Conservation (phyloP, 83 land plant genomes). For the Diphasiastrum complanatum region DNA sequence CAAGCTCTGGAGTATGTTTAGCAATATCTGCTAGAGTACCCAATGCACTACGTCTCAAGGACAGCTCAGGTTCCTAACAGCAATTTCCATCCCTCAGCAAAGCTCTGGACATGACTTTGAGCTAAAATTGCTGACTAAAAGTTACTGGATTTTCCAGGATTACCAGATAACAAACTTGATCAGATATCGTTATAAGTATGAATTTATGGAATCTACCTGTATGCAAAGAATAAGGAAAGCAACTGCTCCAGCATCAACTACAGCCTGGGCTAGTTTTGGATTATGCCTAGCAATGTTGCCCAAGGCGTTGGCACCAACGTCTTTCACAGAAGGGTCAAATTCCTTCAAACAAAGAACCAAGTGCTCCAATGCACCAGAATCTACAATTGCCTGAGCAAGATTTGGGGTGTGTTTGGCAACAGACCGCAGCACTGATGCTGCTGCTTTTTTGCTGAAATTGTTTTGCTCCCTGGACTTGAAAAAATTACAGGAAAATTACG, state of each 20-base stretch:
- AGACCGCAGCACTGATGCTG: constrained; percentile 26
- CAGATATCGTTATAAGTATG: too few species aligned
- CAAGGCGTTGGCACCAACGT: constrained; percentile 27
- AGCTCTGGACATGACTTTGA: too few species aligned
- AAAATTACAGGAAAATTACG: not conserved
- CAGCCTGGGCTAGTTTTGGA: constrained; percentile 24
- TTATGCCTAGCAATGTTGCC: constrained; percentile 35
- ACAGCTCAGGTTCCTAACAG: constrained; percentile 32
- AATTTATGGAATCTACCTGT: too few species aligned
- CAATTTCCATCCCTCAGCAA: too few species aligned
- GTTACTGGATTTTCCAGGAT: too few species aligned
- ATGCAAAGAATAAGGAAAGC: constrained; percentile 15
- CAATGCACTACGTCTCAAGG: constrained; percentile 9
- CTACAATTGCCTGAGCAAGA: constrained; percentile 29
- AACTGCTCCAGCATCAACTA: constrained; percentile 26
- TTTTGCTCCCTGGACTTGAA: constrained; percentile 18
- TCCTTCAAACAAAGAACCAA: constrained; percentile 27
- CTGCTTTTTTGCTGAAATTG: constrained; percentile 24
- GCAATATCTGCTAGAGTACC: constrained; percentile 23
- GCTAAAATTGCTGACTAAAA: too few species aligned
- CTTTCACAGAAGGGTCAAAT: constrained; percentile 35
- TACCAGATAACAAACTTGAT: too few species aligned
- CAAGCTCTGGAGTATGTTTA: constrained; percentile 33
- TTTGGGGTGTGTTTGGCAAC: constrained; percentile 32
- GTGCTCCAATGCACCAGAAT: constrained; percentile 20